Conservation (phyloP, 441 rosid genomes). For the Theobroma grandiflorum region DNA sequence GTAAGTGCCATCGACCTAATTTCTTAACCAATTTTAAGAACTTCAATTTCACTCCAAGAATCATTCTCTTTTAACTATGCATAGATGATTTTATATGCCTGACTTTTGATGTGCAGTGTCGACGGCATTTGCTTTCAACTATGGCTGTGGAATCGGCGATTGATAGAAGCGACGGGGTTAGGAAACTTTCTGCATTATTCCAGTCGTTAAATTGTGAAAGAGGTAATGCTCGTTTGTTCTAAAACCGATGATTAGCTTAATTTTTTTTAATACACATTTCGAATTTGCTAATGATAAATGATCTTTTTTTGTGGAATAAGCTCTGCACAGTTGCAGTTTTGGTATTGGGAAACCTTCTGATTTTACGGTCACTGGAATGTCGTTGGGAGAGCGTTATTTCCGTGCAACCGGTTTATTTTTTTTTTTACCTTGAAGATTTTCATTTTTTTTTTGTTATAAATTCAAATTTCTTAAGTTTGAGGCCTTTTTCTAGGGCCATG, state of each 20-base stretch:
- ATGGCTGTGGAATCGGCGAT: slow-evolving; percentile 40
- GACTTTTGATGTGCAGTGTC: slow-evolving; percentile 46
- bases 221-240: slow-evolving; percentile 29
- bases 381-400: slow-evolving; percentile 49
- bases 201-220: slow-evolving; percentile 35
- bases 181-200: slow-evolving; percentile 28
- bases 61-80: neutral
- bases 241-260: neutral
- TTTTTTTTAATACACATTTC: neutral
- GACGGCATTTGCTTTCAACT: slow-evolving; percentile 52
- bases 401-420: slow-evolving; percentile 67
- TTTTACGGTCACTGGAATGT: slow-evolving; percentile 42
- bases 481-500: slow-evolving; percentile 48
- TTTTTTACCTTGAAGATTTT: slow-evolving; percentile 12
- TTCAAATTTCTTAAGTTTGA: neutral
- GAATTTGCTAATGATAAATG: slow-evolving; percentile 14
- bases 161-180: slow-evolving; percentile 28
- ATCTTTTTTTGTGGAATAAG: slow-evolving; percentile 20
- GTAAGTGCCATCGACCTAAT: slow-evolving; percentile 35
- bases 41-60: neutral
- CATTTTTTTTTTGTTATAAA: neutral
- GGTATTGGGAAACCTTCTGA: slow-evolving; percentile 39
- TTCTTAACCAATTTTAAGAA: neutral
- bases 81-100: neutral
- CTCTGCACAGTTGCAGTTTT: slow-evolving; percentile 44